phyloP scores from a whole-genome alignment of 441 rosid species.

The Melastoma candidum region DNA sequence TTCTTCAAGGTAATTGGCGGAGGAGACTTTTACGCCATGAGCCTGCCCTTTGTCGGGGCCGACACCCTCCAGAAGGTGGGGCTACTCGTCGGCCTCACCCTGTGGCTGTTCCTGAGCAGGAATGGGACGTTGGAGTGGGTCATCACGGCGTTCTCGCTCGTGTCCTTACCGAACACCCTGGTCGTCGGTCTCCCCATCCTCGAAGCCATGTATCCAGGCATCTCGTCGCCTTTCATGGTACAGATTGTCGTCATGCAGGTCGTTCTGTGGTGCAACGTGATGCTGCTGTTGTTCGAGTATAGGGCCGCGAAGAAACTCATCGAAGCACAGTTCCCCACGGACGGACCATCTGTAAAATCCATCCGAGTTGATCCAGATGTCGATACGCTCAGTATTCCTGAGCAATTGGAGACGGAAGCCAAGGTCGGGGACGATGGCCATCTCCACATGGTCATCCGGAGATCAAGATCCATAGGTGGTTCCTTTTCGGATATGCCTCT shows the following conservation, averaged over 20 bases:
- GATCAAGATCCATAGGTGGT: background rate
- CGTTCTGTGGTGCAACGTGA: conserved; percentile 5
- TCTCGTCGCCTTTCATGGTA: background rate
- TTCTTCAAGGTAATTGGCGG: too few species aligned
- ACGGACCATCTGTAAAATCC: conserved; percentile 2
- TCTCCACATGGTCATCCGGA: conserved; percentile 3
- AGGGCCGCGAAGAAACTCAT: conserved; percentile 9
- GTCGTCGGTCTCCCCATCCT: conserved; percentile 13
- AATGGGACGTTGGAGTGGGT: conserved; percentile 3
- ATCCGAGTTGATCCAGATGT: conserved; percentile 6
- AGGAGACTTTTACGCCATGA: too few species aligned
- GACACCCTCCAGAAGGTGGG: conserved; percentile 9
- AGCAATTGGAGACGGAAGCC: conserved; percentile 6
- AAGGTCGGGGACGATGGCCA: conserved; percentile 7
- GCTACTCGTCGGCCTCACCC: background rate
- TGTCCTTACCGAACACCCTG: conserved; percentile 12
- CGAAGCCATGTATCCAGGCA: conserved; percentile 6
- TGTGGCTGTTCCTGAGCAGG: background rate
- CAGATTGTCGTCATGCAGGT: conserved; percentile 10
- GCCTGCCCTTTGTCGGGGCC: conserved; percentile 2
- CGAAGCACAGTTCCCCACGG: conserved; percentile 3
- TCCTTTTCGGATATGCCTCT: background rate
- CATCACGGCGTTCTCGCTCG: conserved; percentile 8
- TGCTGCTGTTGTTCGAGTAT: conserved; percentile 8
- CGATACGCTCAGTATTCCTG: background rate